Conservation (phyloP, 2,329 filamentous ascomycete species). For the Orbilia brochopaga region DNA sequence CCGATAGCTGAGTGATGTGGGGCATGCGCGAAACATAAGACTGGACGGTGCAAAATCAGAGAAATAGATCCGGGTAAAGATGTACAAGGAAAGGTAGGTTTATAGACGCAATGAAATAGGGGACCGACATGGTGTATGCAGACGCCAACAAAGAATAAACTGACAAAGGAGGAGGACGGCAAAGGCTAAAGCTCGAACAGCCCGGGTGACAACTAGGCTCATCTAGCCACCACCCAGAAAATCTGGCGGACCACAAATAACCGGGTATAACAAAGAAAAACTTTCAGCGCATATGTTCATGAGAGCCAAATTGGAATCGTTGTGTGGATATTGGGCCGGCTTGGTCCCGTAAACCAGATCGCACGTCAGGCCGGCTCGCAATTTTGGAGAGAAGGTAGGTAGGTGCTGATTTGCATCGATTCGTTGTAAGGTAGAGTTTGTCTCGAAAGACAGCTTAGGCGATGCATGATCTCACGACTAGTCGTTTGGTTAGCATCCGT, state of each 20-base stretch:
- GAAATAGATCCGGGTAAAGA: conserved; percentile 28
- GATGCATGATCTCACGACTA: conserved; percentile 49
- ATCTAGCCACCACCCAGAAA: conserved; percentile 8
- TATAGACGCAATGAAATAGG: conserved; percentile 46
- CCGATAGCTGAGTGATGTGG: not conserved
- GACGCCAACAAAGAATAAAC: conserved; percentile 44
- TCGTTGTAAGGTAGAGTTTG: not conserved
- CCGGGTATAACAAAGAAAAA: conserved; percentile 13
- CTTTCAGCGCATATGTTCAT: conserved; percentile 2
- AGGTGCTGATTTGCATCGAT: not conserved
- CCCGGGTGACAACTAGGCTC: conserved; percentile 23
- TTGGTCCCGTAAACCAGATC: too few relatives aligned
- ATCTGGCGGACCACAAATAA: conserved; percentile 13
- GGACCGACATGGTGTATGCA: conserved; percentile 49
- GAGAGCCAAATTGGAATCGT: not conserved
- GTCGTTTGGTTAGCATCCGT: conserved; percentile 2
- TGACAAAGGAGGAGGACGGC: conserved; percentile 37
- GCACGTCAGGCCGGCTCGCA: not conserved
- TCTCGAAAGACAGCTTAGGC: conserved; percentile 17
- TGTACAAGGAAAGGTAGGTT: conserved; percentile 50
- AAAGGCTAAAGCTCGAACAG: conserved; percentile 34
- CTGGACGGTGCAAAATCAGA: not conserved
- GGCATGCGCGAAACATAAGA: not conserved
- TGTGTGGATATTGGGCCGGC: not conserved
- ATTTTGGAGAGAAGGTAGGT: conserved; percentile 1